phyloP scores from a whole-genome alignment of 2,329 filamentous ascomycete species.

The Trichoderma polysporum region DNA sequence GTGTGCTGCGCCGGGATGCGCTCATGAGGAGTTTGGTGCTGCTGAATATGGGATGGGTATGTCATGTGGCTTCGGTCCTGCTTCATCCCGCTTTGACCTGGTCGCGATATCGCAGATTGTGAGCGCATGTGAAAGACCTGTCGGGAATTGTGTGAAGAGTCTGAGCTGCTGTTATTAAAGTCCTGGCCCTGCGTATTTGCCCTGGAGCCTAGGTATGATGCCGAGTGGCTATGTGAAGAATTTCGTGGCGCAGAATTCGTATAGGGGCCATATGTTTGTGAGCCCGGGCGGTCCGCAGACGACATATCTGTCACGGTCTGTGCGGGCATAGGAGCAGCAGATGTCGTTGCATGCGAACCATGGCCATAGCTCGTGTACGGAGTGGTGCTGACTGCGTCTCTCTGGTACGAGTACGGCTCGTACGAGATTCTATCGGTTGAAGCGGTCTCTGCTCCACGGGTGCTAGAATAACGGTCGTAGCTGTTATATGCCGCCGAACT shows the following conservation, averaged over 20 bases:
- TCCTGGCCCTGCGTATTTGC: background rate
- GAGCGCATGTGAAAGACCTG: slow-evolving; percentile 9
- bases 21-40: slow-evolving; percentile 19
- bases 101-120: background rate
- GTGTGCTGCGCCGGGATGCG: slow-evolving; percentile 17
- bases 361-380: slow-evolving; percentile 31
- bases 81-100: background rate
- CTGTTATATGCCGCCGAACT: slow-evolving; percentile 25
- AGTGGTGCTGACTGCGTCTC: slow-evolving; percentile 19
- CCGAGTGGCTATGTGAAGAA: background rate
- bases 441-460: background rate
- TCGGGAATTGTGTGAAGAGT: background rate
- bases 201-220: slow-evolving; percentile 3
- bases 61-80: slow-evolving; percentile 6
- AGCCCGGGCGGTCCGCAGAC: slow-evolving; percentile 7
- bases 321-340: slow-evolving; percentile 7
- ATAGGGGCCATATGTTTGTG: slow-evolving; percentile 14
- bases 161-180: background rate
- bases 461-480: slow-evolving; percentile 25
- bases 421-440: slow-evolving; percentile 28
- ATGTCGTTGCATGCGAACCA: slow-evolving; percentile 28
- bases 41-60: slow-evolving; percentile 14
- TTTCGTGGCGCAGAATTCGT: background rate
- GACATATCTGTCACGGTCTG: background rate
- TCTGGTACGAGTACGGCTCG: slow-evolving; percentile 38